Conservation (phyloP, 139 green algal genomes). For the Micromonas pusilla region DNA sequence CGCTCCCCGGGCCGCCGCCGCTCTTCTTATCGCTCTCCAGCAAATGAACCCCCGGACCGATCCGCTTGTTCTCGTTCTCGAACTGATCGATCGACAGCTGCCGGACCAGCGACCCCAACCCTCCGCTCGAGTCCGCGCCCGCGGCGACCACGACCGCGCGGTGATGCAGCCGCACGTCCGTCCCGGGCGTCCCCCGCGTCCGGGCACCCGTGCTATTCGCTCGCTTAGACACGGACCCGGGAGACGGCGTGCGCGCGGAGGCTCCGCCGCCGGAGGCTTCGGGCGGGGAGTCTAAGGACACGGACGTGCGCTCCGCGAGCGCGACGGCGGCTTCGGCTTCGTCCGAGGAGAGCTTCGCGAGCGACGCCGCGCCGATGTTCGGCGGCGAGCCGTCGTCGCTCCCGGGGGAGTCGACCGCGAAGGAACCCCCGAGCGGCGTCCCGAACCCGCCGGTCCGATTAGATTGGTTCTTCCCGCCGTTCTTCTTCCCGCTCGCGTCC, state of each 20-base stretch:
- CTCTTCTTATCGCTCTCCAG: no score
- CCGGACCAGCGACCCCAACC: constrained; percentile 70
- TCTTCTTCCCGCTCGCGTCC: no score
- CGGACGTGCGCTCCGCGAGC: constrained; percentile 42
- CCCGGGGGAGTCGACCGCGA: not conserved
- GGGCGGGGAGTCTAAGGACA: not conserved
- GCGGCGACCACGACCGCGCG: constrained; percentile 83
- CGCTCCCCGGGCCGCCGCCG: no score
- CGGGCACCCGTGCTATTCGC: not conserved
- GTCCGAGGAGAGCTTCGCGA: constrained; percentile 66
- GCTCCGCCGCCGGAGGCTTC: not conserved
- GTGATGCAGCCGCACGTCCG: constrained; percentile 84
- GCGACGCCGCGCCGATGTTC: not conserved
- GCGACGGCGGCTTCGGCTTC: constrained; percentile 76
- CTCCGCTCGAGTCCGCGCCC: constrained; percentile 33
- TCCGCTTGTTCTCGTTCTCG: constrained; percentile 88
- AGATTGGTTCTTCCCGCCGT: no score
- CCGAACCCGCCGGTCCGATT: no score
- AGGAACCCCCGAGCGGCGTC: no score
- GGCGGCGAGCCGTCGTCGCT: not conserved
- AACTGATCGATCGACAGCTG: constrained; percentile 98
- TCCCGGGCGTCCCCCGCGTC: constrained; percentile 45
- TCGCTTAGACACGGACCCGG: not conserved
- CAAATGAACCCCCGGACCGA: constrained; percentile 56
- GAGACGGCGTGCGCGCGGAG: not conserved